Percentiles rank a stretch among this genome's conserved stretches.
phyloP scores from a whole-genome alignment of 225 moss, liverwort and hornwort species.

The Rhytidiadelphus loreus region DNA sequence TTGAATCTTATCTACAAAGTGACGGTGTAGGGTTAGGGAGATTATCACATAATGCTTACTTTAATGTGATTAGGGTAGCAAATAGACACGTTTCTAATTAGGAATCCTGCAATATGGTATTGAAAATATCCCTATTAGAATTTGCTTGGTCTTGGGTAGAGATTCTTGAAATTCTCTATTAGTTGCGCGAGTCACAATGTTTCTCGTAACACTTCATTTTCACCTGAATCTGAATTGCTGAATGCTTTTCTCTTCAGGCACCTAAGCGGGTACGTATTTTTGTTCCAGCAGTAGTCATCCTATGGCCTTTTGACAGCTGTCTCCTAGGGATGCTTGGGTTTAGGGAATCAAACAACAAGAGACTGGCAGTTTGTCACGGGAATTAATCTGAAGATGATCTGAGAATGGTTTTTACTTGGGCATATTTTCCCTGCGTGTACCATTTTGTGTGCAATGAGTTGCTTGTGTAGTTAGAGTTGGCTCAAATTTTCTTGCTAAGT shows the following conservation, averaged over 20 bases:
- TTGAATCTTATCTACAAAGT: not conserved
- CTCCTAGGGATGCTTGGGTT: not conserved
- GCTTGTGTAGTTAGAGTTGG: not conserved
- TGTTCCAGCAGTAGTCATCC: no score
- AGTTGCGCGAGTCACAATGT: not conserved
- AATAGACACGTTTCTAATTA: not conserved
- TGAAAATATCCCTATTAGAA: not conserved
- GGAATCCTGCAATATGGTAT: not conserved
- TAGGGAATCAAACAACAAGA: not conserved
- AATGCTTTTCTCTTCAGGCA: not conserved
- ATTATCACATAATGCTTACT: not conserved
- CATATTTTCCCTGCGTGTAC: not conserved
- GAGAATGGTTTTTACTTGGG: not conserved
- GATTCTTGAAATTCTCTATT: not conserved
- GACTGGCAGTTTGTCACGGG: not conserved
- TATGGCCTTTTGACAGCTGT: no score
- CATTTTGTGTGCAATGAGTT: not conserved
- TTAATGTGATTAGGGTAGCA: not conserved
- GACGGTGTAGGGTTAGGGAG: not conserved
- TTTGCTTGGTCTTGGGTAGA: not conserved
- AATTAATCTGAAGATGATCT: not conserved
- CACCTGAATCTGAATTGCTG: not conserved
- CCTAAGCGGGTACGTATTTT: no score
- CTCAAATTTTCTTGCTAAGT: not conserved
- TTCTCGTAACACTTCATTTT: not conserved